These are phyloP conservation scores for Phaeophleospora eucalypticola DNA, from an alignment of 2,329 filamentous ascomycete genomes.

Conservation along the genomic window DNA sequence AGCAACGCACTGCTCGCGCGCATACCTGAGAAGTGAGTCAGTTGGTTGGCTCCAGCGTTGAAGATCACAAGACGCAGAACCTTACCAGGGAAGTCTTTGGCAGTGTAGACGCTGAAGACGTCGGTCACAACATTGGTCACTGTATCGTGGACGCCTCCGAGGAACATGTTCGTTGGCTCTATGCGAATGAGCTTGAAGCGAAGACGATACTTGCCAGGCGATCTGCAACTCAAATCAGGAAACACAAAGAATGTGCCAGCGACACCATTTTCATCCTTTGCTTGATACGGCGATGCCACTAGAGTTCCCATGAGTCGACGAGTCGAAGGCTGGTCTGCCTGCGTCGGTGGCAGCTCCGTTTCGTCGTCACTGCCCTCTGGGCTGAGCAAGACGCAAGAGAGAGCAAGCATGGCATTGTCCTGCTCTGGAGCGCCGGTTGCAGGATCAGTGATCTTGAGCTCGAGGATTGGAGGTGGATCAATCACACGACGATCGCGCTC, in stretches of 20 bases:
- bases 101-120: constrained; percentile 74
- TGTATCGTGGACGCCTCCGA: constrained; percentile 47
- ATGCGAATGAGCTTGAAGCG: constrained; percentile 71
- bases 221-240: constrained; percentile 74
- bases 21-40: no score
- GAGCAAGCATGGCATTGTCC: constrained; percentile 55
- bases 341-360: constrained; percentile 47
- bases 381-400: constrained; percentile 74
- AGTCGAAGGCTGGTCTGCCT: constrained; percentile 61
- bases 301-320: constrained; percentile 75
- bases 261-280: constrained; percentile 65
- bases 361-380: constrained; percentile 63
- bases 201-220: constrained; percentile 69
- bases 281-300: constrained; percentile 72
- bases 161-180: constrained; percentile 56
- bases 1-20: constrained; percentile 69
- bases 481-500: constrained; percentile 78
- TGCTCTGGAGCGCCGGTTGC: constrained; percentile 52
- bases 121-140: constrained; percentile 59
- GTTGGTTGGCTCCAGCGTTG: no score
- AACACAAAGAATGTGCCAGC: constrained; percentile 86
- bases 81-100: constrained; percentile 85
- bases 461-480: constrained; percentile 77
- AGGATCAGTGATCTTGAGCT: constrained; percentile 62
- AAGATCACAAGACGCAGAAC: constrained; percentile 69